Evolutionary conservation across 2,329 filamentous ascomycete genomes (phyloP), one percentile per base, ranked within the genome.

Genomic region (Trichoderma polysporum): DNA sequence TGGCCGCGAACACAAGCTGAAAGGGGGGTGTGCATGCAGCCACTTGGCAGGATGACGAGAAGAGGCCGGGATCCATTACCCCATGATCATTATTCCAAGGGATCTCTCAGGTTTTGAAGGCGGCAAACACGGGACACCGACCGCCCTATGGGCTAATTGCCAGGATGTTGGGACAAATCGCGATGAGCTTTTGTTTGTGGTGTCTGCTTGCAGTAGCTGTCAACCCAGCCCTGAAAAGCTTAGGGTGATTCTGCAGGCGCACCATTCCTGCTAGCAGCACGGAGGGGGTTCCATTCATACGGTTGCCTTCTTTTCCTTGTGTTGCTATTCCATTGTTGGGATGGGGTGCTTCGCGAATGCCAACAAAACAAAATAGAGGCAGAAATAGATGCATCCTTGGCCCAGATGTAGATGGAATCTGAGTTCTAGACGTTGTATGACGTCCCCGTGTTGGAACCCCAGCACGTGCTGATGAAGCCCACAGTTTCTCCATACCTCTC

Each of bases 11-110:
- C 66, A 59, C 66, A 68, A 47, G 68, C 68, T 56, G 69, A 66
- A n/a, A 45, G 66, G 49, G n/a, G 67, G 68, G 53, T 60, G 57
- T 17, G 49, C 58, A 39, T 70, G 69, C 25, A 54, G 66, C 69
- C 59, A 70, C 66, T 70, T 66, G n/a, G 66, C 69, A 45, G 66
- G 63, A 25, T 68, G 59, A 33, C 33, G 31, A 52, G 64, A 45
- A 53, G 35, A 47, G 31, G 56, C 54, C 27, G 45, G 29, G 58
- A 27, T 27, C 57, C 57, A 52, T 27, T 61, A 35, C 45, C 45
- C 31, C 58, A 61, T 61, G 31, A 27, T 52, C 58, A 61, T 17
- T 27, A 27, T 27, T 39, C 15, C 27, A 29, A 29, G 12, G 6
- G 19, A 13, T 17, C 10, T 19, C 41, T 39, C 57, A 45, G 19